Evolutionary conservation across 352 stramenopile species (phyloP).

Genomic region (Globisporangium viniferum): DNA sequence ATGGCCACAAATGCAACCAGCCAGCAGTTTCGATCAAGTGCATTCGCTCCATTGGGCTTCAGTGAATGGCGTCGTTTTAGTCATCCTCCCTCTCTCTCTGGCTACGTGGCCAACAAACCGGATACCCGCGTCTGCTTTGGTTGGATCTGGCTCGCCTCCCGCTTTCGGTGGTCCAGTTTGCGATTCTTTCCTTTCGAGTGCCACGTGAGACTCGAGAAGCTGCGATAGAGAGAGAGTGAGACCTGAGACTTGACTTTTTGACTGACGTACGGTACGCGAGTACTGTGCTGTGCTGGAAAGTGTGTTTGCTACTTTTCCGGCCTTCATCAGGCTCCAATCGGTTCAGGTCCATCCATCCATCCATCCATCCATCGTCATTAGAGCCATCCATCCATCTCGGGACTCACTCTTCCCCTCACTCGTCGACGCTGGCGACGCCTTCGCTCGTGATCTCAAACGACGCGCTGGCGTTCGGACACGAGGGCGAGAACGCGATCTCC

Average conservation of each 20-base stretch:
- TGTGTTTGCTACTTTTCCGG: neutral
- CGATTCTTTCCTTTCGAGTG: neutral
- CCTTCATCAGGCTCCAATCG: neutral
- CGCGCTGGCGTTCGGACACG: conserved; percentile 31
- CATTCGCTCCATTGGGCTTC: neutral
- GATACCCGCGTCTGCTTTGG: neutral
- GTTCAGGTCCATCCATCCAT: neutral
- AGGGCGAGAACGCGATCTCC: conserved; percentile 60
- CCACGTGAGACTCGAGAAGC: neutral
- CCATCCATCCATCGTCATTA: neutral
- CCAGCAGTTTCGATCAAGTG: neutral
- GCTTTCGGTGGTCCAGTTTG: neutral
- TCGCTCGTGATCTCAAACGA: conserved; percentile 59
- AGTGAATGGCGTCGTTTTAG: neutral
- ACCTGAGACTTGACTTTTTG: neutral
- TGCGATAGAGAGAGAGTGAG: neutral
- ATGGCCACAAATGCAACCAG: neutral
- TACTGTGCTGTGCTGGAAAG: neutral
- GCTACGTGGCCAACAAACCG: neutral
- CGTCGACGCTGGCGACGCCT: conserved; percentile 28
- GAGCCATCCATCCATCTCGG: neutral
- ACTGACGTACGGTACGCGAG: neutral
- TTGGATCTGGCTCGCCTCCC: neutral
- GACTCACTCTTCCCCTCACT: neutral
- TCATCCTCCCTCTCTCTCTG: neutral